Evolutionary conservation across 352 stramenopile species (phyloP).

Genomic region (Hyaloperonospora brassicae): DNA sequence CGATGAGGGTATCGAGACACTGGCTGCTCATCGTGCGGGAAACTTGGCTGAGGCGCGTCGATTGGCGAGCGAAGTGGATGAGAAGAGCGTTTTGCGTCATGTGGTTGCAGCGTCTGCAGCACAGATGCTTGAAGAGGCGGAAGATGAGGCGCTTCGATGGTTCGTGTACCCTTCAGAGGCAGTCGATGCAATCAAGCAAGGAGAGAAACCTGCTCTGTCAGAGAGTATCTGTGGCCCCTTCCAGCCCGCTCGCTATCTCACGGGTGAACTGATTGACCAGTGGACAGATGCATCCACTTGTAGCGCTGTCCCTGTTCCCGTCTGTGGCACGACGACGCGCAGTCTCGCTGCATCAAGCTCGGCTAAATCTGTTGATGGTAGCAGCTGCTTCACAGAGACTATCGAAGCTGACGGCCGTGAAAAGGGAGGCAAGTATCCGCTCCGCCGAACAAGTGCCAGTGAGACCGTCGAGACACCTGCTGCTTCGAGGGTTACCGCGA

Average conservation of each 20-base stretch:
- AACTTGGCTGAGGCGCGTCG: slow-evolving; percentile 34
- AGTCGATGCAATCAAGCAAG: slow-evolving; percentile 82
- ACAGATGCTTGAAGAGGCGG: slow-evolving; percentile 45
- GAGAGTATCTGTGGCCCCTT: slow-evolving; percentile 36
- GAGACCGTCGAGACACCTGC: slow-evolving; percentile 10
- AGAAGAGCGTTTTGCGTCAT: slow-evolving; percentile 18
- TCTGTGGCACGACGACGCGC: slow-evolving; percentile 13
- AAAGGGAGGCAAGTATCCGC: slow-evolving; percentile 45
- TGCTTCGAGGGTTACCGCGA: neutral
- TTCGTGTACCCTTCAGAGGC: slow-evolving; percentile 68
- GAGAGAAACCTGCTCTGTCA: slow-evolving; percentile 62
- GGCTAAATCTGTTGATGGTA: slow-evolving; percentile 11
- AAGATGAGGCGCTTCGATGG: slow-evolving; percentile 57
- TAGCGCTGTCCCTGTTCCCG: slow-evolving; percentile 3
- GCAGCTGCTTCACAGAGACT: slow-evolving; percentile 14
- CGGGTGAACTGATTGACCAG: slow-evolving; percentile 35
- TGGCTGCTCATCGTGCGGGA: slow-evolving; percentile 31
- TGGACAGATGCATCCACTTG: slow-evolving; percentile 24
- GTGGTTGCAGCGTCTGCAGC: slow-evolving; percentile 30
- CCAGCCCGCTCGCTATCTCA: slow-evolving; percentile 42
- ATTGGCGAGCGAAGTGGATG: slow-evolving; percentile 26
- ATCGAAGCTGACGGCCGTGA: slow-evolving; percentile 22
- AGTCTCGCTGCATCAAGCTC: slow-evolving; percentile 11
- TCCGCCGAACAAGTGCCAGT: slow-evolving; percentile 25
- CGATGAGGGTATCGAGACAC: slow-evolving; percentile 25